Conservation (phyloP, 495 filamentous ascomycete species). For the Aspergillus sclerotiicarbonarius region DNA sequence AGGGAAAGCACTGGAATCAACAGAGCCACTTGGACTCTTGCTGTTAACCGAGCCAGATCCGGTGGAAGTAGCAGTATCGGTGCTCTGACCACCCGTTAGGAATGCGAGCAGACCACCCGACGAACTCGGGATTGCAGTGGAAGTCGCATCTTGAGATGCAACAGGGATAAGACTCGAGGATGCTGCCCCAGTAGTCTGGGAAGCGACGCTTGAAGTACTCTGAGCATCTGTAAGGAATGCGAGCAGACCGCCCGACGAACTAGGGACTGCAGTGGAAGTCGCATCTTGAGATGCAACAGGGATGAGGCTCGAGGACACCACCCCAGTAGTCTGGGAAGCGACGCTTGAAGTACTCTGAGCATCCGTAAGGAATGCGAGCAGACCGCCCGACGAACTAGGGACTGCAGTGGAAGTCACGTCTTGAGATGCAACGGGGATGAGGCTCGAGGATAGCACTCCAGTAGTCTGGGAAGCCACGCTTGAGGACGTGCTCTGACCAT, state of each 20-base stretch:
- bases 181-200: neutral
- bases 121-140: neutral
- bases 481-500: neutral
- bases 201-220: neutral
- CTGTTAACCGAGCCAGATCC: neutral
- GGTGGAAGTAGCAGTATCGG: neutral
- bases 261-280: neutral
- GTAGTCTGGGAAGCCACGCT: neutral
- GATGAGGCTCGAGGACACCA: neutral
- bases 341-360: neutral
- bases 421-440: neutral
- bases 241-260: neutral
- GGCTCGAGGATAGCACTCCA: neutral
- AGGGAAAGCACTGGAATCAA: neutral
- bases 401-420: neutral
- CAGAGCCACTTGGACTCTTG: conserved; percentile 2
- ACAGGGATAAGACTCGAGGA: neutral
- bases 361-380: neutral
- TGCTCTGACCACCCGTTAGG: neutral
- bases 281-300: neutral
- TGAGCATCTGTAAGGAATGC: neutral
- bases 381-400: neutral
- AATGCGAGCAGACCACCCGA: neutral
- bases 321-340: neutral
- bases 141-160: neutral